These are phyloP conservation scores for Fusarium sp. DNA, from an alignment of 2,329 filamentous ascomycete genomes.

Conservation along the genomic window DNA sequence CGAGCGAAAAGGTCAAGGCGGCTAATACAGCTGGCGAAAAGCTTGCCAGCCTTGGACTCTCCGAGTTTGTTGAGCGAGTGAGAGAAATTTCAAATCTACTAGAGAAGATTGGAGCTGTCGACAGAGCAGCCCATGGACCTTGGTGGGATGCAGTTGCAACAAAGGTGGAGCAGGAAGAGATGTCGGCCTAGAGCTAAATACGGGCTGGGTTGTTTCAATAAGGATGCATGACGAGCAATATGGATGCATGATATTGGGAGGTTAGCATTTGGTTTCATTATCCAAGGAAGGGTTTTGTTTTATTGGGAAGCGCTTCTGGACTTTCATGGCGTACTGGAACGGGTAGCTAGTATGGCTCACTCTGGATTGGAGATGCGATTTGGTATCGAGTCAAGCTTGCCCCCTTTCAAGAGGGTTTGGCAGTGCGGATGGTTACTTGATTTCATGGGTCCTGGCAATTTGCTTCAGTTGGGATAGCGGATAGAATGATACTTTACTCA, in stretches of 20 bases:
- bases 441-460: constrained; percentile 11
- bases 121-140: constrained; percentile 72
- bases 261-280: constrained; percentile 22
- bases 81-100: constrained; percentile 76
- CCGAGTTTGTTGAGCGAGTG: constrained; percentile 77
- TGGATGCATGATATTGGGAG: constrained; percentile 37
- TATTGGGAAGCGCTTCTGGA: constrained; percentile 32
- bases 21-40: constrained; percentile 76
- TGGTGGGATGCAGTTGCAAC: constrained; percentile 77
- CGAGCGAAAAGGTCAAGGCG: constrained; percentile 76
- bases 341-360: constrained; percentile 22
- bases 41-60: constrained; percentile 74
- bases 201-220: constrained; percentile 6
- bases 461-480: constrained; percentile 20
- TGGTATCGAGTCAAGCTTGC: constrained; percentile 14
- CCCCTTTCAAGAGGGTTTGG: constrained; percentile 9
- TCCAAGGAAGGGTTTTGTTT: constrained; percentile 16
- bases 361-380: constrained; percentile 2
- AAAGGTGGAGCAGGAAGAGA: constrained; percentile 61
- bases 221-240: constrained; percentile 34
- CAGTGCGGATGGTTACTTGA: constrained; percentile 14
- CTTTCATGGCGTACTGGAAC: constrained; percentile 37
- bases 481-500: constrained; percentile 24
- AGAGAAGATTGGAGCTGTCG: constrained; percentile 71
- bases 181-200: constrained; percentile 35